Base-by-base conservation (phyloP, 768 basidiomycete genomes). In the Gloeophyllum trabeum region DNA sequence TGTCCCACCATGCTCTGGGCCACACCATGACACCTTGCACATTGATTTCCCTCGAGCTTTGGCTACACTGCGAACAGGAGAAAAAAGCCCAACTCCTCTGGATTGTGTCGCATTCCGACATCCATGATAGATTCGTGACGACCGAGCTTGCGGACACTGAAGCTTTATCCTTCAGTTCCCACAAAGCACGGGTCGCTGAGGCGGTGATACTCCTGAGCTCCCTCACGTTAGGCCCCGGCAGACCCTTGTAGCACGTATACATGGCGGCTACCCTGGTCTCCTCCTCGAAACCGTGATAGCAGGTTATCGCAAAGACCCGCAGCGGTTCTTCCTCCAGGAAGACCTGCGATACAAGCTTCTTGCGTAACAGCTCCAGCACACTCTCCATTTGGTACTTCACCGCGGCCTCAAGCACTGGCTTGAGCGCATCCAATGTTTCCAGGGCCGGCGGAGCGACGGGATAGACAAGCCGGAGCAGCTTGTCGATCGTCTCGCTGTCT, bases 241-340 rank as follows among this genome's bases (percentile, higher is more conserved):
- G 54, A 43, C 74, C 66, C 22, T 67, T 55, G 39, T 54, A 51
- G 10, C 83, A 70, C 0, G 81, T 80, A 51, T 73, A 60, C 6
- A 58, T 61, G 14, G 82, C 81, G 4, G 82, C 79, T 35, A 73
- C 52, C 44, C 65, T 64, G 7, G 77, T 73, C 53, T 82, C 82
- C 24, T 74, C 70, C 37, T 78, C 72, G 13, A 86, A 58, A 18
- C 76, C 76, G 43, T 71, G 76, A 3, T 76, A 73, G 44, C 72
- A 74, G 2, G 84, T 80, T 32, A 84, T 74, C 19, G 81, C 80
- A 48, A 79, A 87, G 2, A 84, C 79, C 12, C 79, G 75, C 12
- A 67, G 63, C 6, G 84, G 76, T 7, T 63, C 64, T 12, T 59
- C 50, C 26, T 58, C 48, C 13, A 78, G 54, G 53, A 77, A 79